Evolutionary conservation across 2,329 filamentous ascomycete species (phyloP).

Genomic region (Esteya vermicola): DNA sequence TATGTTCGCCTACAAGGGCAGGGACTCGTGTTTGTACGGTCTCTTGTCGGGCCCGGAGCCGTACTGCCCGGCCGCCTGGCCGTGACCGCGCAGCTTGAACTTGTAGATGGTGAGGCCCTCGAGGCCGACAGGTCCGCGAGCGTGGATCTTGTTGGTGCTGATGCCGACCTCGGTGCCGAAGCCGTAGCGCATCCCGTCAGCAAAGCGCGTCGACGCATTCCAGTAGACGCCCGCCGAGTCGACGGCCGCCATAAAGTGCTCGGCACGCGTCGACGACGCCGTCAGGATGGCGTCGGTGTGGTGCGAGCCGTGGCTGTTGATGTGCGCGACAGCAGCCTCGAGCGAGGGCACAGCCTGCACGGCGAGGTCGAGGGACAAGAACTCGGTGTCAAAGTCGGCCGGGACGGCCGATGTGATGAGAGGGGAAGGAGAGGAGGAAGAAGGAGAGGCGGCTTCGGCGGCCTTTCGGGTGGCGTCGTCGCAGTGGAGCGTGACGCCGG

Average conservation of each 20-base stretch:
- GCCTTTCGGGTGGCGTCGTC: conserved; percentile 53
- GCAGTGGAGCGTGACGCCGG: conserved; percentile 73
- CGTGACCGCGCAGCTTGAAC: conserved; percentile 74
- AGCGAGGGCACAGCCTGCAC: conserved; percentile 62
- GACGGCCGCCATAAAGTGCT: conserved; percentile 70
- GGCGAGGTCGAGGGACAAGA: conserved; percentile 70
- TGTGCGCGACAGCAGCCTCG: conserved; percentile 66
- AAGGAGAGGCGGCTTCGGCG: conserved; percentile 21
- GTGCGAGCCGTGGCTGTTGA: conserved; percentile 83
- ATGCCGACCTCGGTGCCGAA: conserved; percentile 98
- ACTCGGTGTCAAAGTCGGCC: conserved; percentile 75
- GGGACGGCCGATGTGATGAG: conserved; percentile 41
- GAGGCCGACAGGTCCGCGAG: conserved; percentile 79
- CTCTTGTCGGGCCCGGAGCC: conserved; percentile 47
- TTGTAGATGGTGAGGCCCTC: conserved; percentile 97
- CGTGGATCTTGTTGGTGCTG: conserved; percentile 97
- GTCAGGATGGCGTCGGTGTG: conserved; percentile 92
- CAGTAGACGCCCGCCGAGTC: conserved; percentile 92
- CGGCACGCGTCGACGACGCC: conserved; percentile 48
- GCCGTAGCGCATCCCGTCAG: conserved; percentile 91
- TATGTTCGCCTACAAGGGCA: conserved; percentile 21
- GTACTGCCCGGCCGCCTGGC: conserved; percentile 71
- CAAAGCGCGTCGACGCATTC: conserved; percentile 90
- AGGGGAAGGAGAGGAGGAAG: too few relatives aligned
- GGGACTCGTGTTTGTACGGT: conserved; percentile 42